Percentiles rank a stretch among this genome's conserved stretches.
These are phyloP conservation scores for Ogataea nakhonphanomensis DNA, from an alignment of 805 yeast genomes.

Conservation along the genomic window DNA sequence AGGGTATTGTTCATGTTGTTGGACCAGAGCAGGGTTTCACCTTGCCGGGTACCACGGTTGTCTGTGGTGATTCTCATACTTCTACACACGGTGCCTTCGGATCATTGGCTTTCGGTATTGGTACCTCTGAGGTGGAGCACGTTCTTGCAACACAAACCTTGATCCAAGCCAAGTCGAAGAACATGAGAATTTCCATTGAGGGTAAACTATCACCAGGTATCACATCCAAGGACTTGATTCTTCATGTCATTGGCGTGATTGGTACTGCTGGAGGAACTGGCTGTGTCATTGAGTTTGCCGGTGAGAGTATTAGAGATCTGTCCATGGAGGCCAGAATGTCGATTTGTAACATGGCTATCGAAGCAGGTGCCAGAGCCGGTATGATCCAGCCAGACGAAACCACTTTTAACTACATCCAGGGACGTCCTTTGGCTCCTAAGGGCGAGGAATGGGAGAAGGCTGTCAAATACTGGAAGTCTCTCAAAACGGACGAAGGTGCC, in stretches of 20 bases:
- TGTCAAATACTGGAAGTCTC: conserved; percentile 81
- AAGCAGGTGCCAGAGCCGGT: conserved; percentile 99
- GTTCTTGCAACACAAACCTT: conserved; percentile 96
- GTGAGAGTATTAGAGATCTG: conserved; percentile 84
- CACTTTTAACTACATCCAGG: conserved; percentile 85
- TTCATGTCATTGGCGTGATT: conserved; percentile 92
- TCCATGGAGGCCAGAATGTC: conserved; percentile 99
- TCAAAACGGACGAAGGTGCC: conserved; percentile 88
- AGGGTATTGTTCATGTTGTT: conserved; percentile 97
- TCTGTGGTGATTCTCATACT: conserved; percentile 98
- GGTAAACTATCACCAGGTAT: conserved; percentile 86
- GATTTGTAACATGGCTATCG: conserved; percentile 98
- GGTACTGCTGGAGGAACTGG: conserved; percentile 99
- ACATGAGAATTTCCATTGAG: conserved; percentile 84
- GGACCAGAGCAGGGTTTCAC: conserved; percentile 99
- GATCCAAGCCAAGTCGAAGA: conserved; percentile 91
- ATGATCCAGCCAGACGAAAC: conserved; percentile 95
- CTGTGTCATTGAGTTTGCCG: conserved; percentile 92
- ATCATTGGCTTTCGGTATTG: conserved; percentile 95
- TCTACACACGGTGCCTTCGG: conserved; percentile 99
- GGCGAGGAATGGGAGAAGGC: conserved; percentile 97
- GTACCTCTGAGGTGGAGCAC: conserved; percentile 98
- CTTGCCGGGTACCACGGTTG: conserved; percentile 97
- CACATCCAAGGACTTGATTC: conserved; percentile 91
- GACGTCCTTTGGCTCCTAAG: conserved; percentile 91